Evolutionary conservation across 2,329 filamentous ascomycete genomes (phyloP).

Genomic region (Geoglossum cookeanum): DNA sequence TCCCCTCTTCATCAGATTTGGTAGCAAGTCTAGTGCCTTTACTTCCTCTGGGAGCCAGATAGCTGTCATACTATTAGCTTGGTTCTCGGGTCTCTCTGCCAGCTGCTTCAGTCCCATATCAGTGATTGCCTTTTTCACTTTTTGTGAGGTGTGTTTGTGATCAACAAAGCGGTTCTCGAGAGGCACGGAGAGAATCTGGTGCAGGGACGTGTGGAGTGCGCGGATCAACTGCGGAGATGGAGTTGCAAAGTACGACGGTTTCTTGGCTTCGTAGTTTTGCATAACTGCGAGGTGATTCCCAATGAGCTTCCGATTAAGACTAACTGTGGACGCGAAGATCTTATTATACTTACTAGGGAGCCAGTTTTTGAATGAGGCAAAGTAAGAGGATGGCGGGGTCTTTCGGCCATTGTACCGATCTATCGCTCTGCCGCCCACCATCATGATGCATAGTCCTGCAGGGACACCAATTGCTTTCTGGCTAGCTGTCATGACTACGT

Average conservation of each 20-base stretch:
- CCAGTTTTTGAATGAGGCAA: slow-evolving; percentile 96
- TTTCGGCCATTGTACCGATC: slow-evolving; percentile 62
- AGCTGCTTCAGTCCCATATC: slow-evolving; percentile 76
- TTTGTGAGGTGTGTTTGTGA: slow-evolving; percentile 63
- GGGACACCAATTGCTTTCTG: slow-evolving; percentile 96
- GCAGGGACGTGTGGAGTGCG: slow-evolving; percentile 76
- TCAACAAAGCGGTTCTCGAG: slow-evolving; percentile 65
- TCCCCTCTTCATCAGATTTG: slow-evolving; percentile 66
- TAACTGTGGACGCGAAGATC: background rate
- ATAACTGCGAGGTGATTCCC: slow-evolving; percentile 41
- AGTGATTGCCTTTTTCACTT: slow-evolving; percentile 65
- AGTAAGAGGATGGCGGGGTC: slow-evolving; percentile 71
- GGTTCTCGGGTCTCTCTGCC: slow-evolving; percentile 67
- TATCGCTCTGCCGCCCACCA: slow-evolving; percentile 80
- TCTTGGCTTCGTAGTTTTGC: slow-evolving; percentile 97
- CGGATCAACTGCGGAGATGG: slow-evolving; percentile 86
- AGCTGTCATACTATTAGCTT: slow-evolving; percentile 95
- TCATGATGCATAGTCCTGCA: slow-evolving; percentile 81
- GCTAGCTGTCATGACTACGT: slow-evolving; percentile 81
- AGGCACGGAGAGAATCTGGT: slow-evolving; percentile 65
- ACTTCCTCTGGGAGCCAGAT: slow-evolving; percentile 83
- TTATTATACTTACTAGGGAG: slow-evolving; percentile 47
- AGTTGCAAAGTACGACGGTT: slow-evolving; percentile 94
- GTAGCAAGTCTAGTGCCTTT: slow-evolving; percentile 63
- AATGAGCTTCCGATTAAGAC: background rate